These are phyloP conservation scores for Aaosphaeria pasadenensis DNA, from an alignment of 2,329 filamentous ascomycete species.

Conservation along the genomic window DNA sequence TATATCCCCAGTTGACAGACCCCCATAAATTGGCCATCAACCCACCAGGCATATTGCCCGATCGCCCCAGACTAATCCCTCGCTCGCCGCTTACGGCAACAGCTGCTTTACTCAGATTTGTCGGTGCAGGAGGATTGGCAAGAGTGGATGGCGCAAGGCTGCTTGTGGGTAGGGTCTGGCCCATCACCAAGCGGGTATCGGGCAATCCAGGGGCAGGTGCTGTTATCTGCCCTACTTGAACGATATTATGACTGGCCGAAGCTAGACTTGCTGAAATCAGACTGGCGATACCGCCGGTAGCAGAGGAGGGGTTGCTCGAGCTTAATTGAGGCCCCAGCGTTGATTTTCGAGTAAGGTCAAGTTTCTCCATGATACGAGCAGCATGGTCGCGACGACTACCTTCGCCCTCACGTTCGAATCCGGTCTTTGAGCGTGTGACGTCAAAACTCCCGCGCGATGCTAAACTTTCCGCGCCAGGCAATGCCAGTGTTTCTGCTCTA, in stretches of 20 bases:
- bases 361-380: constrained; percentile 84
- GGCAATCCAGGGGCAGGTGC: constrained; percentile 34
- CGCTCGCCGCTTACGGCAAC: constrained; percentile 78
- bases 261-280: constrained; percentile 75
- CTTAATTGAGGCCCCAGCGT: constrained; percentile 53
- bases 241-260: constrained; percentile 72
- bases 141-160: constrained; percentile 79
- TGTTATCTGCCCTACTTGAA: constrained; percentile 61
- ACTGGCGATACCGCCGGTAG: constrained; percentile 71
- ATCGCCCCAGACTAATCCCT: constrained; percentile 60
- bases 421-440: constrained; percentile 54
- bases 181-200: constrained; percentile 34
- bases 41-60: constrained; percentile 72
- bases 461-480: constrained; percentile 58
- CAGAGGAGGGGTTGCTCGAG: constrained; percentile 39
- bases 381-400: constrained; percentile 75
- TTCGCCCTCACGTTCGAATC: constrained; percentile 63
- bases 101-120: constrained; percentile 81
- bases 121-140: constrained; percentile 77
- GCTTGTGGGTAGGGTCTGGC: constrained; percentile 52
- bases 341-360: constrained; percentile 82
- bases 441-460: constrained; percentile 70
- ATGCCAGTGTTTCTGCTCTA: constrained; percentile 60
- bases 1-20: constrained; percentile 73
- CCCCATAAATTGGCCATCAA: constrained; percentile 95